A percentile compares a stretch with the other conserved stretches of the same genome.
These are phyloP conservation scores for Argentina anserina DNA, from an alignment of 306 rosid genomes.

Conservation along the genomic window DNA sequence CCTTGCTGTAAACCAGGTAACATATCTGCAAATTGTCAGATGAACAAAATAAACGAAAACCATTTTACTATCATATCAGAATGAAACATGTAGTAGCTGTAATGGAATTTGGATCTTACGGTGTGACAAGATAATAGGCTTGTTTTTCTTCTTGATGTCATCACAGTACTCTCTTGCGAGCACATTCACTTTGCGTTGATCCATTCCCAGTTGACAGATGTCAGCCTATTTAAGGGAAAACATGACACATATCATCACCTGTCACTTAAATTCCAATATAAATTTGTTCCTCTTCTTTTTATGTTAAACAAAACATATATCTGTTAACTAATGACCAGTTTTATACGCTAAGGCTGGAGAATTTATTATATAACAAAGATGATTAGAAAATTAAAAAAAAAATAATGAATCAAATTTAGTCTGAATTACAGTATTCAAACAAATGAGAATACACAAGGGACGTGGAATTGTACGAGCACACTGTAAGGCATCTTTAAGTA, in stretches of 20 bases:
- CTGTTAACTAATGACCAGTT: too few species aligned
- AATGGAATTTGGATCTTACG: slow-evolving; percentile 37
- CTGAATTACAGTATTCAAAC: background rate
- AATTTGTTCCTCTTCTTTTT: background rate
- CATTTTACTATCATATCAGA: background rate
- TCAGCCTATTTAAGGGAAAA: slow-evolving; percentile 53
- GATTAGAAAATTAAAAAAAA: background rate
- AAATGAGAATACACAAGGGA: too few species aligned
- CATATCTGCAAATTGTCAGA: slow-evolving; percentile 60
- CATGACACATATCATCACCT: background rate
- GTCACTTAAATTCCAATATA: background rate
- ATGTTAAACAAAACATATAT: background rate
- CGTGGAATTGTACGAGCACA: too few species aligned
- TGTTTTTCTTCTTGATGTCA: slow-evolving; percentile 81
- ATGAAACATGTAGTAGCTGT: background rate
- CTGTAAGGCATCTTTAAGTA: background rate
- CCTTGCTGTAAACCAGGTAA: slow-evolving; percentile 82
- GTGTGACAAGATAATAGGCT: slow-evolving; percentile 86
- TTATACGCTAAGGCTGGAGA: background rate
- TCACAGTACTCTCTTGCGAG: slow-evolving; percentile 90
- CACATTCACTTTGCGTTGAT: slow-evolving; percentile 82
- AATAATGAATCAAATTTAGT: background rate
- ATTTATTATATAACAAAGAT: background rate
- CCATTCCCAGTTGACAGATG: slow-evolving; percentile 96
- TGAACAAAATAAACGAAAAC: slow-evolving; percentile 4